Evolutionary conservation across 352 stramenopile genomes (phyloP).

Genomic region (Phytopythium oedochilum): DNA sequence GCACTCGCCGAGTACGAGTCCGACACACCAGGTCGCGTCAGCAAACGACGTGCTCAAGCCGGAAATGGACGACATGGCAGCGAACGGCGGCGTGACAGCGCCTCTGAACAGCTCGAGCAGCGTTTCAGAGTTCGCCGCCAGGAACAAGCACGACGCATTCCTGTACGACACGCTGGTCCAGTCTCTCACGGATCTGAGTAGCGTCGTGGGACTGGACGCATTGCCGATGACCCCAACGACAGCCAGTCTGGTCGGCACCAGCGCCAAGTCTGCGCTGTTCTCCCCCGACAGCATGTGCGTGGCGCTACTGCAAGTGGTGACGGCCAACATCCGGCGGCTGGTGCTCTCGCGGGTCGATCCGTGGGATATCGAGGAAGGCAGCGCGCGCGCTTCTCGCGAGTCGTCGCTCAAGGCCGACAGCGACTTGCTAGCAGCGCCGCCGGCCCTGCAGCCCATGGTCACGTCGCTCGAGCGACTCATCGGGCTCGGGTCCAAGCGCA

Average conservation of each 20-base stretch:
- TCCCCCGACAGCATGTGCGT: conserved; percentile 67
- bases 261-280: conserved; percentile 14
- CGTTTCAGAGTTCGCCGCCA: not conserved
- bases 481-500: conserved; percentile 74
- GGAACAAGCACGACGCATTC: not conserved
- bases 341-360: conserved; percentile 78
- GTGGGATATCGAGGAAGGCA: conserved; percentile 48
- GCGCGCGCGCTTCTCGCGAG: conserved; percentile 40
- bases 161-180: conserved; percentile 23
- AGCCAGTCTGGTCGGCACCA: not conserved
- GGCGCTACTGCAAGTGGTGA: conserved; percentile 70
- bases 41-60: not conserved
- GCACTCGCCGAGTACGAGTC: not conserved
- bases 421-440: conserved; percentile 48
- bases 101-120: not conserved
- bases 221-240: not conserved
- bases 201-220: not conserved
- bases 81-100: not conserved
- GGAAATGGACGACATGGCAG: not conserved
- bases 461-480: conserved; percentile 71
- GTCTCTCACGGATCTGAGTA: conserved; percentile 17
- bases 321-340: conserved; percentile 74
- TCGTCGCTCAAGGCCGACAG: conserved; percentile 47
- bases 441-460: conserved; percentile 61
- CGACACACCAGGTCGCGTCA: not conserved